Conservation (phyloP, 306 rosid species). For the Lablab purpureus region DNA sequence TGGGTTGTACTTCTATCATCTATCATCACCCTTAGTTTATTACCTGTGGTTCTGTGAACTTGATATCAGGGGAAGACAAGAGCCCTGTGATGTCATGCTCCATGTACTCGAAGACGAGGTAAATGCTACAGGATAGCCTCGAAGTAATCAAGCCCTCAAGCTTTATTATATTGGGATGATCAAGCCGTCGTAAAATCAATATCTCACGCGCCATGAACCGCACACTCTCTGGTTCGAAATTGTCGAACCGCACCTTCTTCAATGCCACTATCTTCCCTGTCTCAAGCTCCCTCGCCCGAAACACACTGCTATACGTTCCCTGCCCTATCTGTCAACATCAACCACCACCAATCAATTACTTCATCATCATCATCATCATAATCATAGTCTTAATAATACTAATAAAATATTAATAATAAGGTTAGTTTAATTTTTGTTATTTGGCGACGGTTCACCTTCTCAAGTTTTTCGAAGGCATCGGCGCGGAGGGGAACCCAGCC, state of each 20-base stretch:
- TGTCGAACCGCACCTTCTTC: constrained; percentile 94
- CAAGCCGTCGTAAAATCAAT: constrained; percentile 78
- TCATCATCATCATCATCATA: background rate
- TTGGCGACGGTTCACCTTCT: constrained; percentile 61
- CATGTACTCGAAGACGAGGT: constrained; percentile 94
- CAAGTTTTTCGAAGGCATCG: constrained; percentile 86
- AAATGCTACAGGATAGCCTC: constrained; percentile 77
- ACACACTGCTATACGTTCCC: constrained; percentile 93
- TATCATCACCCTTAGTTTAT: no score
- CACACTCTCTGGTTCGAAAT: constrained; percentile 93
- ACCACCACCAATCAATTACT: background rate
- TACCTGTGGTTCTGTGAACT: constrained; percentile 84
- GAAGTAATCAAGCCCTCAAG: constrained; percentile 88
- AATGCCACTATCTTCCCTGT: constrained; percentile 86
- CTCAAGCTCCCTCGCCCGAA: constrained; percentile 78
- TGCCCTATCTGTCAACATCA: constrained; percentile 75
- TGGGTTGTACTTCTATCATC: no score
- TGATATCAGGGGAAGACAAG: constrained; percentile 76
- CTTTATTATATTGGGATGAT: constrained; percentile 82
- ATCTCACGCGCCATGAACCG: constrained; percentile 96
- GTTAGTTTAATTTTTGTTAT: background rate
- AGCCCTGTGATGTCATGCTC: constrained; percentile 94
- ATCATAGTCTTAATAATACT: no score
- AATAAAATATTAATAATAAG: no score
- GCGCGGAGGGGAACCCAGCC: constrained; percentile 92